Evolutionary conservation across 164 flowering plant species (phyloP), one percentile per base, ranked within the genome.

Genomic region (Echeveria elegans): DNA sequence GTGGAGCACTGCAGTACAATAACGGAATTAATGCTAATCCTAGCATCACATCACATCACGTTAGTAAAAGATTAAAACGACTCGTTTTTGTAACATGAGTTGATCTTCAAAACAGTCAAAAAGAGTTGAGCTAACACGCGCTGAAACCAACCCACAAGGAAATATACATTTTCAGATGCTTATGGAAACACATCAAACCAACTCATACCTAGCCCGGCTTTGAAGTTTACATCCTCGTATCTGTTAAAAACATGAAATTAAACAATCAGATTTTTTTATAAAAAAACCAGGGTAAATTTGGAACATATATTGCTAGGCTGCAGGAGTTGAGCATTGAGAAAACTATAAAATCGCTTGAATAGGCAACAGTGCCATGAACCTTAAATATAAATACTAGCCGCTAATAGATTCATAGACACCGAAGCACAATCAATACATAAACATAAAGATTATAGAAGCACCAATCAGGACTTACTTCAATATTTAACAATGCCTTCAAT

Each of bases 211-310:
- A 65, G 84, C 84, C 38, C 95, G 80, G 68, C 78, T 85, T 64
- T 90, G 97, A 70, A 95, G 97, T 77, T 88, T 92, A 69, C 96
- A 77, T 61, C 94, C 97, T 47, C 97, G 89, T 67, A 95, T 83
- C 99, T 95, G 86, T 34, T 63, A 80, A 75, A 59, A 73, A 9
- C 19, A 43, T 40, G 16, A 63, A 15, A 52, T 24, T 19, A 30
- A n/a, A 63, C n/a, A 37, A 1, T 9, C n/a, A n/a, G n/a, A n/a
- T n/a, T n/a, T n/a, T n/a, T n/a, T n/a, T n/a, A n/a, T 63, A 28
- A 63, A 32, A 62, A 7, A 23, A 26, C 59, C 1, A 23, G 8
- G 4, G 16, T 11, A 53, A 53, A 53, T 24, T 24, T 14, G n/a
- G 61, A 26, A 56, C 26, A 14, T 56, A 0, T 32, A 56, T 32